Evolutionary conservation across 805 yeast genomes (phyloP), one percentile per base, ranked within the genome.

Genomic region (Saccharomyces eubayanus): DNA sequence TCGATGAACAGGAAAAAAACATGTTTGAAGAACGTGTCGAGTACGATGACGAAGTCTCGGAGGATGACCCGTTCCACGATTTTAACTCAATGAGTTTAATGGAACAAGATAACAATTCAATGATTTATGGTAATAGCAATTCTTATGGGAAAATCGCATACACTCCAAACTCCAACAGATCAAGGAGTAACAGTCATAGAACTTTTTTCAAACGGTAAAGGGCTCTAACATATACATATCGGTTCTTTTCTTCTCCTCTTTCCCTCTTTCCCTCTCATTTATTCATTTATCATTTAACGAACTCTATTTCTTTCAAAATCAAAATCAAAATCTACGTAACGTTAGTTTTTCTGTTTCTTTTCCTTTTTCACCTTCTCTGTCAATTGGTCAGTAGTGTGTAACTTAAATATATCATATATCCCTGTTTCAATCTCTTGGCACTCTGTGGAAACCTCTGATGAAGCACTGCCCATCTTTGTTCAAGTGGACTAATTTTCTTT

Each of bases 21-120:
- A 65, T 69, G 68, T 65, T 68, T 50, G 62, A 63, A 41, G 74
- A 70, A 46, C 51, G 57, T 11, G 71, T 68, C 2, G 72, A 68
- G 31, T 57, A 56, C 36, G 71, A 68, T 49, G 69, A 72, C 28
- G 64, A 63, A 30, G 66, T 70, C 8, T 68, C 74, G 6, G 71
- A 72, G 24, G 66, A 65, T 51, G 96, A 90, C 68, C 97, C 96
- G 1, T 90, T 90, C 69, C 85, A 82, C 47, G 80, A 83, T 63
- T 90, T 90, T 72, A 87, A 84, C 66, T 89, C 96, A 0, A 86
- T 90, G 67, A 88, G 96, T 4, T 74, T 90, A 62, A 88, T 87
- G 60, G 89, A 89, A 66, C 84, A 82, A 53, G 87, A 83, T 47
- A 75, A 75, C 46, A 76, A 78, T 41, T 71, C 79, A 6, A 73